Base-by-base conservation (phyloP, 495 filamentous ascomycete genomes). In the Parachaetomium inaequale region DNA sequence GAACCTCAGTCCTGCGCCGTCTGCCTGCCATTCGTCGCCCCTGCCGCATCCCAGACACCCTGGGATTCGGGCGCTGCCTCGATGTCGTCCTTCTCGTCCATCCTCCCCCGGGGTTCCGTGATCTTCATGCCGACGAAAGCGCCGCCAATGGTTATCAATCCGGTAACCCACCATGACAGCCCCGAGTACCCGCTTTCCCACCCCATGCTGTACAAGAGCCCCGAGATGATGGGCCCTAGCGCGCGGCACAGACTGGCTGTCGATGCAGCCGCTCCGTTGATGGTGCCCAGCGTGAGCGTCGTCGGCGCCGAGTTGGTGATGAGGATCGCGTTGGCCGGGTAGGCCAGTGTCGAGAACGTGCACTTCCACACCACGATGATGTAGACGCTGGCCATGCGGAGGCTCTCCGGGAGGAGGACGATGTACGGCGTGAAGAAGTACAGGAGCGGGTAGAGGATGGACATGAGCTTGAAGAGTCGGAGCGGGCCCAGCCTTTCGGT, bases 251-350 rank as follows among this genome's bases (percentile, higher is more conserved):
- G 75, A 70, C 92, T 96, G 25, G 95, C 94, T 7, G 88, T 90
- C 15, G 91, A 96, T 29, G 92, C 91, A 8, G 91, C 90, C n/a
- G 91, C 85, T 36, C 94, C 94, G 65, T 98, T 98, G 75, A 98
- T 89, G 7, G 88, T 87, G 0, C 94, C 94, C 14, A 97, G 85
- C 10, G 93, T 87, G 21, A 90, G 82, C 29, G 85, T 85, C 0
- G 87, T 89, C 3, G 92, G 90, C 6, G 92, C 87, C 43, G 91
- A 86, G 72, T 96, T 92, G 50, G 88, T 86, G 26, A 96, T 81
- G 47, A 98, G 83, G 49, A 97, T 92, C 11, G 86, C 86, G 58
- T 89, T 91, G 59, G 88, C 86, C 23, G 93, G 93, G 75, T 94
- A 97, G 0, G 91, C 84, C 72, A 96, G 83, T 42, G 89, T 88